These are phyloP conservation scores for Basidiobolus heterosporus DNA, from an alignment of 371 early-diverging fungal genomes.

Conservation along the genomic window DNA sequence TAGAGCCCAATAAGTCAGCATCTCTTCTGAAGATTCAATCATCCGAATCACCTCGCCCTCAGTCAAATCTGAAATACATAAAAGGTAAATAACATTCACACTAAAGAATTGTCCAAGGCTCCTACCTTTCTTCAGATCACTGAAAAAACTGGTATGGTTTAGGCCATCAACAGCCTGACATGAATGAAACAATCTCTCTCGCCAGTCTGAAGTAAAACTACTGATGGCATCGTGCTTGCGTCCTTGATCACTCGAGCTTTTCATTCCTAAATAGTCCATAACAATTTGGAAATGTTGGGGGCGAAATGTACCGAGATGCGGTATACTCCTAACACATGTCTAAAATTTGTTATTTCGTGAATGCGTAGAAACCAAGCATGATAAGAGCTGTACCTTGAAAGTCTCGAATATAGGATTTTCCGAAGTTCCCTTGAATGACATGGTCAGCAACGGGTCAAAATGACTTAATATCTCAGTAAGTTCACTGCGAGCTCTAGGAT, in stretches of 20 bases:
- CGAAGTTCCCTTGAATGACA: not conserved
- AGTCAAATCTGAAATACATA: not conserved
- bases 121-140: not conserved
- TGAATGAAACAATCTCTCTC: constrained; percentile 2
- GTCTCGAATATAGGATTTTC: not conserved
- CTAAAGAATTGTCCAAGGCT: not conserved
- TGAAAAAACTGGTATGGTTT: not conserved
- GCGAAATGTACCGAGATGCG: constrained; percentile 5
- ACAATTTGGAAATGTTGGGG: constrained; percentile 8
- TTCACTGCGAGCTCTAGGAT: constrained; percentile 1
- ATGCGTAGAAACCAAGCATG: not conserved
- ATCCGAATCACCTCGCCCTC: not conserved
- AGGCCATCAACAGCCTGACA: constrained; percentile 3
- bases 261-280: constrained; percentile 6
- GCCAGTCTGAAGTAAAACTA: constrained; percentile 1
- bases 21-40: constrained; percentile 13
- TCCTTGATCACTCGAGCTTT: constrained; percentile 1
- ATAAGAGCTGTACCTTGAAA: not conserved
- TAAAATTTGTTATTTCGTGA: not conserved
- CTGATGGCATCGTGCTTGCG: not conserved
- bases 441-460: constrained; percentile 2
- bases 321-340: not conserved
- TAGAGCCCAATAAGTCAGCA: constrained; percentile 47
- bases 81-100: not conserved
- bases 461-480: constrained; percentile 1